Percentiles rank a stretch among this genome's conserved stretches.
Evolutionary conservation across 176 grass and related monocot genomes (phyloP).

Genomic region (Eragrostis curvula): DNA sequence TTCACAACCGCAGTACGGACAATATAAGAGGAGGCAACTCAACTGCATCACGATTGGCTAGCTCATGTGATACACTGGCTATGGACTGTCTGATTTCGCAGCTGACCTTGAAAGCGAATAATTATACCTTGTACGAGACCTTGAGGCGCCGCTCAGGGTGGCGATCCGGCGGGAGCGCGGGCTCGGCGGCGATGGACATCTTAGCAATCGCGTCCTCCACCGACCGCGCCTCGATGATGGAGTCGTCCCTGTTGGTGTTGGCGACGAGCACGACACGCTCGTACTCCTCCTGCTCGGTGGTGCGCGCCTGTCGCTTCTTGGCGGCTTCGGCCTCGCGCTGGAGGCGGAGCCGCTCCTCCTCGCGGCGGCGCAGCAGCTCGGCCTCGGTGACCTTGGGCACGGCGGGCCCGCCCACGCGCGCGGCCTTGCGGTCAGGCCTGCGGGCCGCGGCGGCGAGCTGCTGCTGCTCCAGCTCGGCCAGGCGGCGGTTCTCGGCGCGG

Average conservation of each 20-base stretch:
- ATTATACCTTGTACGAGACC: constrained; percentile 61
- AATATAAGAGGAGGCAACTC: background rate
- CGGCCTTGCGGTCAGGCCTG: constrained; percentile 53
- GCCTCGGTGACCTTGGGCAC: constrained; percentile 75
- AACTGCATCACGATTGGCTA: background rate
- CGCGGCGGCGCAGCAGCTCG: constrained; percentile 53
- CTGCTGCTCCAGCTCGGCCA: constrained; percentile 65
- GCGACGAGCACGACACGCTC: constrained; percentile 55
- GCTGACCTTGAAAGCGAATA: background rate
- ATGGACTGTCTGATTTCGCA: background rate
- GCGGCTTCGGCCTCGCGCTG: constrained; percentile 45
- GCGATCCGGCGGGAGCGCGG: constrained; percentile 42
- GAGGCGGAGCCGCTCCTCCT: constrained; percentile 61
- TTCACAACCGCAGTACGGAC: background rate
- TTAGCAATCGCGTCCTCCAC: constrained; percentile 64
- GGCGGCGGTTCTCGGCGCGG: constrained; percentile 60
- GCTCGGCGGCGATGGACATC: constrained; percentile 47
- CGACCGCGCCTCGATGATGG: constrained; percentile 67
- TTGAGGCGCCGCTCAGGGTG: constrained; percentile 75
- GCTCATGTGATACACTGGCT: too few relatives aligned
- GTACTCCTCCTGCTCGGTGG: constrained; percentile 62
- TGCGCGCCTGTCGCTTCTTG: constrained; percentile 55
- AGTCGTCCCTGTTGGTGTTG: constrained; percentile 79
- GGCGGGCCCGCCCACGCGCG: constrained; percentile 52
- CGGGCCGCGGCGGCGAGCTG: constrained; percentile 44